Evolutionary conservation across 805 yeast species (phyloP), one percentile per base, ranked within the genome.

Genomic region (Saccharomyces jurei): DNA sequence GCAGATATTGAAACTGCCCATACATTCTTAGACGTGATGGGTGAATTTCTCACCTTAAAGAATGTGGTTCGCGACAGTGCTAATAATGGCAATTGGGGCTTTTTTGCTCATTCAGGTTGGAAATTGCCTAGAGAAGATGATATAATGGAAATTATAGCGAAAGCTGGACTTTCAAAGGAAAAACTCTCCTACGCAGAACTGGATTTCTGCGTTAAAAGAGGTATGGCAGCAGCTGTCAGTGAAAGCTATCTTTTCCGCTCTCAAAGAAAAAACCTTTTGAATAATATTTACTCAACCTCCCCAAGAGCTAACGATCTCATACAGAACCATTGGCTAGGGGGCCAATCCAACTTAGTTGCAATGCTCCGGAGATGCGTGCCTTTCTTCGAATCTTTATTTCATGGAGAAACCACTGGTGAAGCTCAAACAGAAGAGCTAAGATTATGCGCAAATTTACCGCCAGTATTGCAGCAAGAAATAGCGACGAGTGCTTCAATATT

Each of bases 21-120:
- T 59, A 58, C 69, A 3, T 79, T 72, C 49, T 61, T 83, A 14
- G 89, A 85, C 60, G 74, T 83, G 0, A 84, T 85, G 27, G 89
- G 87, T 2, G 90, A 85, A 61, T 77, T 84, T 62, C 61, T 84
- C 8, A 62, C 74, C 5, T 59, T 84, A 57, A 58, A 74, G 14
- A 73, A 74, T 48, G 64, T 77, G 63, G 63, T 66, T 0, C 56
- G 60, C 28, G n/a, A 36, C 13, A 50, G 14, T 36, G 52, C 52
- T 31, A 30, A 41, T 14, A 57, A 56, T 26, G 48, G 51, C 9
- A 48, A 49, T 36, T 62, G 60, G 54, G 36, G 60, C 5, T 49
- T 61, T 1, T 68, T 64, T 52, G 71, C 69, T 47, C 55, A 60
- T 10, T 60, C 64, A 3, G 55, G 65, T 14, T 77, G 83, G 82